Evolutionary conservation across 2,329 filamentous ascomycete genomes (phyloP).

Genomic region (Zasmidium citrigriseum): DNA sequence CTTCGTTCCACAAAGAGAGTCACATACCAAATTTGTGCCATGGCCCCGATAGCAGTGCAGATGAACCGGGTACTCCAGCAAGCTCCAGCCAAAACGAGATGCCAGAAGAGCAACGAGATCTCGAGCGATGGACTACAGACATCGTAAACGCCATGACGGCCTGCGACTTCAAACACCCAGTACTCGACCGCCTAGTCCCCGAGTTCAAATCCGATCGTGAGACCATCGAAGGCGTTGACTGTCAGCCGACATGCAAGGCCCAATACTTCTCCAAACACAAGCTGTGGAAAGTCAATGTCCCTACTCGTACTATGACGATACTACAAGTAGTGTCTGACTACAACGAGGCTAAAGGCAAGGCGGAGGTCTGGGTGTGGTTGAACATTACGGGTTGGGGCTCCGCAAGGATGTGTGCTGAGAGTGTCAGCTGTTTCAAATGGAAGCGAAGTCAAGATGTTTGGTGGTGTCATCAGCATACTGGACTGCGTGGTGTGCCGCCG

Average conservation of each 20-base stretch:
- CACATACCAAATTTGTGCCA: too few species aligned
- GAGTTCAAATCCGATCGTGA: conserved; percentile 6
- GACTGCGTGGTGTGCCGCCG: not conserved
- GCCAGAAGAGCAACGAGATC: not conserved
- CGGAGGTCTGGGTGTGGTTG: conserved; percentile 7
- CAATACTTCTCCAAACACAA: conserved; percentile 3
- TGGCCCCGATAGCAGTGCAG: too few species aligned
- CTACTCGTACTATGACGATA: not conserved
- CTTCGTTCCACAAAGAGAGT: too few species aligned
- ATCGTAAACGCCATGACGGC: conserved; percentile 1
- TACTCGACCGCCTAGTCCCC: conserved; percentile 1
- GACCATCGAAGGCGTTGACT: not conserved
- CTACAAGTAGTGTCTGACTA: not conserved
- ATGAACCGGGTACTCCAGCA: not conserved
- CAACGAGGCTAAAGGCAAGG: not conserved
- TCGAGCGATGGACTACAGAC: not conserved
- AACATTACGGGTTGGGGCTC: conserved; percentile 3
- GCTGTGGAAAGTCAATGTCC: not conserved
- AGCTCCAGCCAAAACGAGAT: not conserved
- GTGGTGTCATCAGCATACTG: conserved; percentile 8
- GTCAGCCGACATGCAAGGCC: not conserved
- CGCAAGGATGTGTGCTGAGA: not conserved
- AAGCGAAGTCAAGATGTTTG: conserved; percentile 2
- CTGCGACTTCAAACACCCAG: not conserved
- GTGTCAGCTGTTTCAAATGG: conserved; percentile 6